Base-by-base conservation (phyloP, 208 protist genomes). In the Porcisia hertigi region DNA sequence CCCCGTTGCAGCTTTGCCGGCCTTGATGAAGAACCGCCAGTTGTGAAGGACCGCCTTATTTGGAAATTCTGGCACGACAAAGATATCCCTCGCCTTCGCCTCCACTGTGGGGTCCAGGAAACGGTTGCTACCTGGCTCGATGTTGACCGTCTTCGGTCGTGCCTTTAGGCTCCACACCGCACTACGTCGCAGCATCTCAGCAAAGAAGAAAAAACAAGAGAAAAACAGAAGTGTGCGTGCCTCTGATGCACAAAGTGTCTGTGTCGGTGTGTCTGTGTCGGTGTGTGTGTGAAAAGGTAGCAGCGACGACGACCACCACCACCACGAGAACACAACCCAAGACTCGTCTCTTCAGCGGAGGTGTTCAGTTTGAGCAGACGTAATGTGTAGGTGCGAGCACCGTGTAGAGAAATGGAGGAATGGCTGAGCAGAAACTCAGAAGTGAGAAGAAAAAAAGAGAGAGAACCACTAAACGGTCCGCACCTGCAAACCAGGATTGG, bases 11-110 rank as follows among this genome's bases (percentile, higher is more conserved):
- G 94, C 94, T 81, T 96, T 95, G 76, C 94, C 94, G 18, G 94
- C 89, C 62, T 89, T 91, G 54, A 97, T 90, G 67, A 96, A 95
- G 78, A 96, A 95, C n/a, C 94, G 87, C 88, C 88, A 97, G 87
- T 97, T 97, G 80, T 94, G 90, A 74, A 97, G 73, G 60, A 95
- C 92, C 41, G 76, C 49, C 79, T 96, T 96, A 75, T 86, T 87
- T n/a, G 91, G 93, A 79, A 94, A 95, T 12, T 81, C 76, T 2
- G 88, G 88, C 25, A 89, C 85, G 43, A 88, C 88, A 70, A 97
- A 97, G 75, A 94, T 84, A 23, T 95, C 90, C 69, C 86, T 87
- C 14, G 89, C 88, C 83, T 90, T 96, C 0, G 81, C 84, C 34
- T 91, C 59, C 6, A 89, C 72, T 45, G 70, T 79, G 14, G 82